Percentiles rank a stretch among this genome's conserved stretches.
Evolutionary conservation across 1,284 basidiomycete species (phyloP).

Genomic region (Termitomyces sp.): DNA sequence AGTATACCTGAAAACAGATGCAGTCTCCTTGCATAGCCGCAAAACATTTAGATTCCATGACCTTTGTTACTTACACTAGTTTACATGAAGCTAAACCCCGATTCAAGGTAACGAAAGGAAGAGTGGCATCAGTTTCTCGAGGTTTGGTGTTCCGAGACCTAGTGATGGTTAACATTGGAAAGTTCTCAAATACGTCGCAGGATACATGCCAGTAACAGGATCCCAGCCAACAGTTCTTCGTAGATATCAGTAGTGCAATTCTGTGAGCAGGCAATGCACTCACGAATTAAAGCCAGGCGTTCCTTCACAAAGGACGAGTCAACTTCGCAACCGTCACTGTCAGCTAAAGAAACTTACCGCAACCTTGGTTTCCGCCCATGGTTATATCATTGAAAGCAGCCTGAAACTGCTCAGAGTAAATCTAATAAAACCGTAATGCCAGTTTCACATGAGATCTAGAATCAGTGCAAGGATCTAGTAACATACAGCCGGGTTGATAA

Average conservation of each 20-base stretch:
- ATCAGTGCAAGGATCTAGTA: neutral
- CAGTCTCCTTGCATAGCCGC: neutral
- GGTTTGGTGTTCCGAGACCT: slow-evolving; percentile 29
- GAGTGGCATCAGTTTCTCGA: slow-evolving; percentile 21
- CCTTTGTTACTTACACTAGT: neutral
- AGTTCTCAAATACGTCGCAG: neutral
- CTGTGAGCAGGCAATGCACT: neutral
- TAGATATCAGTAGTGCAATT: neutral
- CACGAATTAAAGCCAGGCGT: slow-evolving; percentile 13
- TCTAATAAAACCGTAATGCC: slow-evolving; percentile 17
- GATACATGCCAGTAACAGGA: slow-evolving; percentile 10
- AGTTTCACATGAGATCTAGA: neutral
- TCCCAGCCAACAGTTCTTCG: slow-evolving; percentile 12
- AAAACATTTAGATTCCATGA: neutral
- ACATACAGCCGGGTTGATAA: slow-evolving; percentile 35
- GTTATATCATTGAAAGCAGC: slow-evolving; percentile 46
- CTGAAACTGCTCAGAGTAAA: slow-evolving; percentile 33
- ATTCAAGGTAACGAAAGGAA: slow-evolving; percentile 24
- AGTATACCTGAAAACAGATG: neutral
- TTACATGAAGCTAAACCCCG: neutral
- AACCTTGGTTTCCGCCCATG: slow-evolving; percentile 41
- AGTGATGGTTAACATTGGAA: neutral
- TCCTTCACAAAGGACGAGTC: neutral
- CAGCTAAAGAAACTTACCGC: slow-evolving; percentile 22
- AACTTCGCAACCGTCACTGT: neutral